Evolutionary conservation across 495 filamentous ascomycete genomes (phyloP).

Genomic region (Penicillium verhagenii): DNA sequence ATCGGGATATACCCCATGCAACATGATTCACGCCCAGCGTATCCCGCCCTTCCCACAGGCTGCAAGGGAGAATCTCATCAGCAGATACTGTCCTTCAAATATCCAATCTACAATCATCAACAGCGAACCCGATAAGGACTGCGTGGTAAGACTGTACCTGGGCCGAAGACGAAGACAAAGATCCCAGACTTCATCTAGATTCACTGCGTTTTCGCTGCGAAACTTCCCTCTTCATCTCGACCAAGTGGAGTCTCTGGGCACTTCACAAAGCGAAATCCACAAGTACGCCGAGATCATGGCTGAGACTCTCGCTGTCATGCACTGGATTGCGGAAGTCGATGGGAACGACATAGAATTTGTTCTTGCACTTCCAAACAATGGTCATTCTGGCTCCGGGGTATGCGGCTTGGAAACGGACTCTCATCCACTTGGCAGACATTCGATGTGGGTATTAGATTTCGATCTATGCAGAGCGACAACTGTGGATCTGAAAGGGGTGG

Average conservation of each 20-base stretch:
- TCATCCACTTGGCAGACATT: background rate
- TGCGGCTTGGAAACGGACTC: background rate
- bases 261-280: background rate
- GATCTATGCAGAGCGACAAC: slow-evolving; percentile 1
- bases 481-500: background rate
- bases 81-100: background rate
- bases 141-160: background rate
- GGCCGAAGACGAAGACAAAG: background rate
- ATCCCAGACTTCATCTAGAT: background rate
- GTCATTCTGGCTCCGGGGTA: background rate
- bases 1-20: background rate
- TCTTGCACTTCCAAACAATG: background rate
- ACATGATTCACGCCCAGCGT: background rate
- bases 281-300: background rate
- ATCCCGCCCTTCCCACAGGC: background rate
- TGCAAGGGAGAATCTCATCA: background rate
- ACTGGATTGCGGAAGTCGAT: slow-evolving; percentile 1
- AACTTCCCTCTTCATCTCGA: slow-evolving; percentile 1
- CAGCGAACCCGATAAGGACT: background rate
- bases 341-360: slow-evolving; percentile 3
- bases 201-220: background rate
- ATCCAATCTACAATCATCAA: background rate
- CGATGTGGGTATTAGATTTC: background rate
- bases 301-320: slow-evolving; percentile 4
- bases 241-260: background rate